Conservation (phyloP, 164 flowering plant genomes). For the Vitis amurensis region DNA sequence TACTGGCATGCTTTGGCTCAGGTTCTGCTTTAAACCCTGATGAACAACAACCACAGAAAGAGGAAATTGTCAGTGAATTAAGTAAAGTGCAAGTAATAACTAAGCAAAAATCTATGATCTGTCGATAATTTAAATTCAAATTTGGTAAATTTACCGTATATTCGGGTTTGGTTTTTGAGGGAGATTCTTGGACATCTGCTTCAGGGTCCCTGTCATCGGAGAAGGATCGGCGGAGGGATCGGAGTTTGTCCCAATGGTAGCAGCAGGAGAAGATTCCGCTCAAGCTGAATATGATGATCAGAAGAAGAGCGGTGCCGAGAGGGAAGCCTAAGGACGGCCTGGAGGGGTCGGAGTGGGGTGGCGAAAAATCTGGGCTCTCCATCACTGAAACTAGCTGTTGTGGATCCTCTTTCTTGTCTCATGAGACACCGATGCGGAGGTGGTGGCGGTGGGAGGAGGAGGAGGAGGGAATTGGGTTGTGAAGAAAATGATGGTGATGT, state of each 20-base stretch:
- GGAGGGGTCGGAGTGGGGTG: slow-evolving; percentile 55
- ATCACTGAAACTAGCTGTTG: slow-evolving; percentile 13
- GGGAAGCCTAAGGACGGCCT: slow-evolving; percentile 87
- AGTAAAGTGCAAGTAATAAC: not conserved
- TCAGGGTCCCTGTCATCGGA: slow-evolving; percentile 32
- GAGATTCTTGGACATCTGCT: slow-evolving; percentile 20
- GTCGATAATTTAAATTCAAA: not conserved
- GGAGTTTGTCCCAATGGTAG: slow-evolving; percentile 92
- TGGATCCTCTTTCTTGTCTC: slow-evolving; percentile 7
- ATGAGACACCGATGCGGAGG: not conserved
- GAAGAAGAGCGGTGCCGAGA: slow-evolving; percentile 74
- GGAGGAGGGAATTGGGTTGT: not conserved
- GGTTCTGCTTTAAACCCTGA: slow-evolving; percentile 38
- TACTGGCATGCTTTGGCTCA: slow-evolving; percentile 59
- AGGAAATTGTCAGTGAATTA: not conserved
- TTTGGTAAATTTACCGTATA: slow-evolving; percentile 32
- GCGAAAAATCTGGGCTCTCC: slow-evolving; percentile 53
- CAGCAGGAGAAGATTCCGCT: slow-evolving; percentile 93
- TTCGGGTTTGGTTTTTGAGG: slow-evolving; percentile 41
- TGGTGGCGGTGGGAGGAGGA: not conserved
- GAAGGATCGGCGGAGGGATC: slow-evolving; percentile 57
- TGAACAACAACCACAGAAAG: not conserved
- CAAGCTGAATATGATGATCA: slow-evolving; percentile 68
- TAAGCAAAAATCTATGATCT: not conserved
- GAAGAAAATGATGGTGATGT: not conserved